phyloP scores from a whole-genome alignment of 2,329 filamentous ascomycete species.

The Pseudodiploospora longispora region DNA sequence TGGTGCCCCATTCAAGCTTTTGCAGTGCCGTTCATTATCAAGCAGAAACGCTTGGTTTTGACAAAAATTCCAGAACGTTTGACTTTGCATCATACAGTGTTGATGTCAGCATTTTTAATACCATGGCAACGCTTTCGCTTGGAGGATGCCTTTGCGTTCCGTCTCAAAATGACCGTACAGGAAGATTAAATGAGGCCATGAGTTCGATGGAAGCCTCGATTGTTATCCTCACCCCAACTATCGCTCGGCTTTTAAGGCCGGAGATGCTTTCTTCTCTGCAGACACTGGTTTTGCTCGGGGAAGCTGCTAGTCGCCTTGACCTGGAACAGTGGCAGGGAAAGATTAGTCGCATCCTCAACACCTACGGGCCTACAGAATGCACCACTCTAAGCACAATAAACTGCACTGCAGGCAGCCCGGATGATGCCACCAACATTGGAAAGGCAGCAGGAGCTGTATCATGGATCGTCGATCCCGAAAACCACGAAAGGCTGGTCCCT shows the following conservation, averaged over 20 bases:
- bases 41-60: neutral
- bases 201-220: constrained; percentile 32
- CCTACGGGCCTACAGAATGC: constrained; percentile 14
- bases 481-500: constrained; percentile 16
- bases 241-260: constrained; percentile 32
- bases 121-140: constrained; percentile 27
- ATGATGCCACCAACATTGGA: neutral
- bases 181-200: constrained; percentile 34
- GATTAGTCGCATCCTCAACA: constrained; percentile 3
- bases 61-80: constrained; percentile 27
- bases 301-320: constrained; percentile 20
- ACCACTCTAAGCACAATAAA: constrained; percentile 9
- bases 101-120: constrained; percentile 35
- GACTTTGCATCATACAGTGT: constrained; percentile 37
- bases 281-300: constrained; percentile 34
- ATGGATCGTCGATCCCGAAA: constrained; percentile 21
- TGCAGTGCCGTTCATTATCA: neutral
- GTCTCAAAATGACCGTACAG: constrained; percentile 41
- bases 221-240: constrained; percentile 38
- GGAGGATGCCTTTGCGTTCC: constrained; percentile 44
- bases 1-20: neutral
- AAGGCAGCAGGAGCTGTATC: constrained; percentile 6
- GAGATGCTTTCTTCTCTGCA: constrained; percentile 32
- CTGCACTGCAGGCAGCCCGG: neutral
- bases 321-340: neutral